Evolutionary conservation across 2,329 filamentous ascomycete species (phyloP), one percentile per base, ranked within the genome.

Genomic region (Colletotrichum lupini): DNA sequence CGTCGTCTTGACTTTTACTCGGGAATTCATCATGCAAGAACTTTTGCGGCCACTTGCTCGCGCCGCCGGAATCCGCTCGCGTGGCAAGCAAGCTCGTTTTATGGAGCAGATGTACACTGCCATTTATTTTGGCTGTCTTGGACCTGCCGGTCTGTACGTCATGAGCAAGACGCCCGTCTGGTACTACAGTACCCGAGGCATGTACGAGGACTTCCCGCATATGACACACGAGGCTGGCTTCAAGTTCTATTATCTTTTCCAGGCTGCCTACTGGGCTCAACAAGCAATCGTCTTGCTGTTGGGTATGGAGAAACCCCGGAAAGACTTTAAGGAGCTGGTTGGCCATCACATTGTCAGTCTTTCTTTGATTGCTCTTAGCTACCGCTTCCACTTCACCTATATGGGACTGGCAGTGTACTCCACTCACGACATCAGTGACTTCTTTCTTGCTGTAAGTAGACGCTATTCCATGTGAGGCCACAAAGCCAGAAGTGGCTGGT

Each of bases 101-200:
- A 97, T 98, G 94, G 95, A 98, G 83, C 95, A 98, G 84, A 91
- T 93, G 80, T 98, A 98, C 84, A 98, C 95, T 1, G 95, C 95
- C 30, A 86, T 98, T 67, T 98, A 98, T 88, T 98, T 98, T 82
- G 91, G 84, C 57, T 81, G 97, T 71, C 92, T 97, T 70, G 95
- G 95, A 1, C 95, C 95, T 1, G 92, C 92, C 68, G 95, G 95
- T 67, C 83, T 98, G 79, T 98, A 93, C 81, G 94, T 98, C 81
- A 98, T 98, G 95, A 93, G 90, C 79, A 89, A 90, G 75, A 96
- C 94, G n/a, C 92, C 95, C 8, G 91, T 98, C 55, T 98, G 95
- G 96, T 98, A 97, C 83, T 98, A 97, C 88, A 95, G 97, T 85
- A 97, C 94, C 2, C 87, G 86, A 32, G 94, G 91, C 82, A 97